Percentiles rank a stretch among this genome's conserved stretches.
These are phyloP conservation scores for Gymnopilus dilepis DNA, from an alignment of 768 basidiomycete genomes.

Conservation along the genomic window DNA sequence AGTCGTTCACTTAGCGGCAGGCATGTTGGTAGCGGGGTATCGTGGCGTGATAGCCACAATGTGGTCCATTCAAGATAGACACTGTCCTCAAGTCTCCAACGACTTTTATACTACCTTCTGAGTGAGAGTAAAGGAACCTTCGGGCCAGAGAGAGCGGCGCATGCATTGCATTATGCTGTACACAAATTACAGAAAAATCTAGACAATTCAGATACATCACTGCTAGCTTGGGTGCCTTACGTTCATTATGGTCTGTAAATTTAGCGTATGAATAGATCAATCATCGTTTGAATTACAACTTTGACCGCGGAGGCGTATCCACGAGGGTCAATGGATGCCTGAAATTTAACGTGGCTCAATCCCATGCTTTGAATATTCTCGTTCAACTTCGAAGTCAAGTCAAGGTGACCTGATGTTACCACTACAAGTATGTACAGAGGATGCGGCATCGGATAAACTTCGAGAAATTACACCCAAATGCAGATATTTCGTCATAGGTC, in stretches of 20 bases:
- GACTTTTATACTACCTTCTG: conserved; percentile 32
- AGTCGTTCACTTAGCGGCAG: conserved; percentile 43
- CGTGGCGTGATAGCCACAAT: conserved; percentile 41
- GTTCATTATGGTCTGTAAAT: conserved; percentile 19
- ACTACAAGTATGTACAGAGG: no score
- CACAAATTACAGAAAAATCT: conserved; percentile 16
- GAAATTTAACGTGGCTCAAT: background rate
- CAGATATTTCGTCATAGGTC: conserved; percentile 38
- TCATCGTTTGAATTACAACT: no score
- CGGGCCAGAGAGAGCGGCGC: conserved; percentile 16
- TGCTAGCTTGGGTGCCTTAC: conserved; percentile 25
- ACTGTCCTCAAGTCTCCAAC: conserved; percentile 34
- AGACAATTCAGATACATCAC: conserved; percentile 8
- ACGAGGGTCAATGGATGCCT: background rate
- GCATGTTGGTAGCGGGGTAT: conserved; percentile 39
- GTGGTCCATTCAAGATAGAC: conserved; percentile 41
- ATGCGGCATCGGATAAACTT: conserved; percentile 47
- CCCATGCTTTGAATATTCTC: no score
- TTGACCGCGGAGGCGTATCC: background rate
- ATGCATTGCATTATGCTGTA: conserved; percentile 24
- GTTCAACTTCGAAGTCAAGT: no score
- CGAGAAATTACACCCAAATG: conserved; percentile 88
- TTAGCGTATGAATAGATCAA: no score
- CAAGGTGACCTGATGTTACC: no score
- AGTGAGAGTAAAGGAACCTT: conserved; percentile 2